phyloP scores from a whole-genome alignment of 2,329 filamentous ascomycete species.

The Trichoderma hamatum region DNA sequence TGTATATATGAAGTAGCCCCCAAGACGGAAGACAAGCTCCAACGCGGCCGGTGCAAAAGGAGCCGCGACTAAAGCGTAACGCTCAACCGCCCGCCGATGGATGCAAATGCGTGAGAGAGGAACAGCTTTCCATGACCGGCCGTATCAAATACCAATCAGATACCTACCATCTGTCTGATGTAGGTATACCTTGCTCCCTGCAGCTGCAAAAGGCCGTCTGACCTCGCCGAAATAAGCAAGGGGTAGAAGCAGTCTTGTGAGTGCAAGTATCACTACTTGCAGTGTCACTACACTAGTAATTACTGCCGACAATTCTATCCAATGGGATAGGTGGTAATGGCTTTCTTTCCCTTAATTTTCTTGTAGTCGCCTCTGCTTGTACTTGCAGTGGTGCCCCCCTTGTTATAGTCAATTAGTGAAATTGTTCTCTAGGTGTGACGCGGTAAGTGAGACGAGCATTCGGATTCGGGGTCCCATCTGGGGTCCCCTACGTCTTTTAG shows the following conservation, averaged over 20 bases:
- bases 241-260: conserved; percentile 19
- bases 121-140: background rate
- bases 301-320: background rate
- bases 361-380: background rate
- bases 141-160: conserved; percentile 4
- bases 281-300: background rate
- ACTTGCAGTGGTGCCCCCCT: background rate
- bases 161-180: background rate
- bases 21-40: background rate
- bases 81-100: background rate
- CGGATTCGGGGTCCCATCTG: background rate
- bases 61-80: background rate
- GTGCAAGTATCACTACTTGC: background rate
- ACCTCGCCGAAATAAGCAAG: conserved; percentile 27
- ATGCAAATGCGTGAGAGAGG: background rate
- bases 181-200: conserved; percentile 13
- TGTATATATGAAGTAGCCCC: background rate
- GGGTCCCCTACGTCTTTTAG: background rate
- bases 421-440: background rate
- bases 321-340: background rate
- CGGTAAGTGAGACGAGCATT: conserved; percentile 11
- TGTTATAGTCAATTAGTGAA: background rate
- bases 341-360: background rate
- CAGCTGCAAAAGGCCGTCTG: conserved; percentile 31
- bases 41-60: background rate